A percentile compares a stretch with the other conserved stretches of the same genome.
These are phyloP conservation scores for Yamadazyma sp. DNA, from an alignment of 805 yeast species.

Conservation along the genomic window DNA sequence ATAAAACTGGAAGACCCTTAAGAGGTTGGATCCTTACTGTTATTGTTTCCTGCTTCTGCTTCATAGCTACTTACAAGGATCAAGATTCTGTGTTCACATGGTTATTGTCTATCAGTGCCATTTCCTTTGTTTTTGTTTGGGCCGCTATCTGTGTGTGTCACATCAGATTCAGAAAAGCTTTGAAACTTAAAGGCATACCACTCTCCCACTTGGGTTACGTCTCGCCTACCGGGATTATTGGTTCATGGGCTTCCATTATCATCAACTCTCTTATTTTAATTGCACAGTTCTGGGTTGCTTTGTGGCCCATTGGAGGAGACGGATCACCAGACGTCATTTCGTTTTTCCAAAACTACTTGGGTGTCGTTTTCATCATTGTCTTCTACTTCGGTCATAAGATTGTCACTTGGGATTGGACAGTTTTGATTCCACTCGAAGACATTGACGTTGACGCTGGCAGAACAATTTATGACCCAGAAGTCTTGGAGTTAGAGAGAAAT, in stretches of 20 bases:
- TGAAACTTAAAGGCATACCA: slow-evolving; percentile 30
- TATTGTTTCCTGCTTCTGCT: slow-evolving; percentile 36
- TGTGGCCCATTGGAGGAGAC: slow-evolving; percentile 35
- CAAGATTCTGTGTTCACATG: slow-evolving; percentile 41
- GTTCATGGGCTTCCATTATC: slow-evolving; percentile 35
- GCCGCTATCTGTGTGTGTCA: slow-evolving; percentile 41
- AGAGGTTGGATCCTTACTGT: slow-evolving; percentile 36
- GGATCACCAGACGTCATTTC: slow-evolving; percentile 25
- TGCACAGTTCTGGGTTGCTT: slow-evolving; percentile 47
- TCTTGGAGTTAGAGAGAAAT: slow-evolving; percentile 30
- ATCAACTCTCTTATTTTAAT: slow-evolving; percentile 35
- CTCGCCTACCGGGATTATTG: slow-evolving; percentile 41
- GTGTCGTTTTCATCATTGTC: slow-evolving; percentile 31
- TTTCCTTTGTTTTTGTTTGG: slow-evolving; percentile 46
- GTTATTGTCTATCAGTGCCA: slow-evolving; percentile 43
- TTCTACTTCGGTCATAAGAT: slow-evolving; percentile 36
- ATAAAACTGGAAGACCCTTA: slow-evolving; percentile 42
- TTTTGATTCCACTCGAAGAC: slow-evolving; percentile 26
- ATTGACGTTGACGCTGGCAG: slow-evolving; percentile 32
- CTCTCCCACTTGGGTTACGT: slow-evolving; percentile 32
- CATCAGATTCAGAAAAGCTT: slow-evolving; percentile 40
- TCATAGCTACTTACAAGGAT: slow-evolving; percentile 42
- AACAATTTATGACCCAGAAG: slow-evolving; percentile 35
- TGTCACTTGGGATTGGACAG: slow-evolving; percentile 30
- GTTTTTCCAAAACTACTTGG: slow-evolving; percentile 35